Base-by-base conservation (phyloP, 208 protist genomes). In the Crithidia mellificae region DNA sequence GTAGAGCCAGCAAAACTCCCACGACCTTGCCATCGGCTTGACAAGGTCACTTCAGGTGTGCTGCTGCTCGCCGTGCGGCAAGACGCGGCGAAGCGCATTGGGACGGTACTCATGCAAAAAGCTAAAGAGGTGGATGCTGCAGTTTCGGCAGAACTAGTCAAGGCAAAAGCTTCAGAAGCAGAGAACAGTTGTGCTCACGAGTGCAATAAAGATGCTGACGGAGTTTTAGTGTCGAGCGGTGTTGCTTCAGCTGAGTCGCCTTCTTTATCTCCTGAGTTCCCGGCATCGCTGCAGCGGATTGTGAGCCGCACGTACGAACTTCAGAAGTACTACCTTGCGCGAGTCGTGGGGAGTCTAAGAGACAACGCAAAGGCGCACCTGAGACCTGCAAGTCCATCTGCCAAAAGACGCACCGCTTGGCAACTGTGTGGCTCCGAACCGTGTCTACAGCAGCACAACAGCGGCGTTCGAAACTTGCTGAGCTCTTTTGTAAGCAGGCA, bases 1-100 rank as follows among this genome's bases (percentile, higher is more conserved):
- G 76, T 94, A 1, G 24, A 69, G 6, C 76, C 87, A 2, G 70
- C 81, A 15, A 84, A 87, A 27, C 44, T 77, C 0, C 87, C 85
- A 9, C 77, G 90, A 22, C 81, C 90, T 7, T 95, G 90, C 64
- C 84, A 96, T 53, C 77, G 93, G 14, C 77, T 97, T 3, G 93
- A 97, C 69, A 93, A 90, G 64, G 90, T 88, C 4, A 97, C 93
- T 4, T 95, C 87, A 22, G 93, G 93, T 43, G 79, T 96, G 7
- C 65, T 96, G 30, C 72, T 95, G 27, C 67, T 91, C 20, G 88
- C 77, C 15, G 84, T 93, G 15, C 64, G 55, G 19, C 74, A 72
- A 20, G 73, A 63, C 14, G 80, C 90, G 1, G 82, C 87, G 30
- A 72, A 66, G 43, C 80, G 73, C 3, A 75, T 95, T 22, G 78